Base-by-base conservation (phyloP, 148 eudicot species). In the Fagopyrum tataricum region DNA sequence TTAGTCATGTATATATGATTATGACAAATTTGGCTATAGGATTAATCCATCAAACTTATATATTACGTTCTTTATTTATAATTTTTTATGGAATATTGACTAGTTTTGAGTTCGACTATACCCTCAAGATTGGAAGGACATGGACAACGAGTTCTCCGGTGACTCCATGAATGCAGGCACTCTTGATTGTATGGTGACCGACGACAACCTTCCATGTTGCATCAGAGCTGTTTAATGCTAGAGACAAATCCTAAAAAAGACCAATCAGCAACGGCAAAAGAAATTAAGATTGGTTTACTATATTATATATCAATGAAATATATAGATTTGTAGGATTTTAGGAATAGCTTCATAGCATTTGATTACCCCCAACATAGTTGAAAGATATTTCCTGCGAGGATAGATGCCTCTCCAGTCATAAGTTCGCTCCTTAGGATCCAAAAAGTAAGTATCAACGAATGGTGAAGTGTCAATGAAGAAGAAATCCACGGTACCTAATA, bases 121-220 rank as follows among this genome's bases (percentile, higher is more conserved):
- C 68, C 7, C 68, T 31, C 26, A 69, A 21, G 52, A 91, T 83
- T 4, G 98, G 98, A 31, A 94, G 91, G 74, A 94, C 89, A 40
- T 76, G 78, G 5, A 64, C 76, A 7, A 91, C 90, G 68, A 94
- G 96, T 73, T 86, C 97, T 9, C 24, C 74, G 0, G 98, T 94
- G 81, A 86, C 82, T n/a, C 98, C 91, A 74, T 94, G 98, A 67
- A 79, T 80, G n/a, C 98, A 95, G 4, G 90, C 95, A 70, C 97
- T 94, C 83, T 79, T 74, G 11, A 91, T 79, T 3, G 97, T 81
- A 76, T 94, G 98, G 72, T 94, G 98, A 6, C 98, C 98, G 10
- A 94, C 85, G 43, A 94, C 97, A 39, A 94, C 82, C 80, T 94
- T 94, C 97, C 98, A 94, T 43, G 77, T 86, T 23, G 98, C 98